These are phyloP conservation scores for Xylaria polymorpha DNA, from an alignment of 2,329 filamentous ascomycete genomes.

Conservation along the genomic window DNA sequence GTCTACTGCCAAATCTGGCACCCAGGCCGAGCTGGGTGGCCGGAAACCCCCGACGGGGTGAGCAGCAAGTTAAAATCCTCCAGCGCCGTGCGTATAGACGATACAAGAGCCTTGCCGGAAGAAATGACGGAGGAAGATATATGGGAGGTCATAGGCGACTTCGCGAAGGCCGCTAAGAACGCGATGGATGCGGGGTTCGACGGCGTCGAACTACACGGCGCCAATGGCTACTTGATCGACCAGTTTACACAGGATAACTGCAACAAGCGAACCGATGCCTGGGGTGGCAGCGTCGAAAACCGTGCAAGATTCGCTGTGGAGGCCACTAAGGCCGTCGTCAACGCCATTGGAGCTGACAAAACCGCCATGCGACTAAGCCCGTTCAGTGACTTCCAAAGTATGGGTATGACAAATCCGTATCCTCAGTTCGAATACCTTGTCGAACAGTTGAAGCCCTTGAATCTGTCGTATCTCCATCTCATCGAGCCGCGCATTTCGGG, in stretches of 20 bases:
- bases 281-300: conserved; percentile 68
- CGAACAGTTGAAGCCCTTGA: conserved; percentile 60
- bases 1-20: conserved; percentile 74
- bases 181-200: conserved; percentile 75
- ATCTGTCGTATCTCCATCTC: conserved; percentile 67
- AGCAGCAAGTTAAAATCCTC: conserved; percentile 62
- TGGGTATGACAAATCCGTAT: conserved; percentile 67
- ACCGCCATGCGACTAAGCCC: conserved; percentile 65
- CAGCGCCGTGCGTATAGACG: conserved; percentile 57
- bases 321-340: conserved; percentile 62
- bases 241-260: conserved; percentile 66
- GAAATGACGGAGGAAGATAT: conserved; percentile 76
- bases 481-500: conserved; percentile 64
- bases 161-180: conserved; percentile 64
- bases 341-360: conserved; percentile 63
- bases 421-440: conserved; percentile 68
- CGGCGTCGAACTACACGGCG: conserved; percentile 63
- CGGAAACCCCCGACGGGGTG: conserved; percentile 52
- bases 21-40: conserved; percentile 64
- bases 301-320: conserved; percentile 65
- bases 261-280: conserved; percentile 67
- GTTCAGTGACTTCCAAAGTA: conserved; percentile 66
- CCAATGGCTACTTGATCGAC: conserved; percentile 65
- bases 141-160: conserved; percentile 69
- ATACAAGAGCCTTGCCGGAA: conserved; percentile 65